Evolutionary conservation across 2,329 filamentous ascomycete genomes (phyloP), one percentile per base, ranked within the genome.

Genomic region (Colletotrichum chrysophilum): DNA sequence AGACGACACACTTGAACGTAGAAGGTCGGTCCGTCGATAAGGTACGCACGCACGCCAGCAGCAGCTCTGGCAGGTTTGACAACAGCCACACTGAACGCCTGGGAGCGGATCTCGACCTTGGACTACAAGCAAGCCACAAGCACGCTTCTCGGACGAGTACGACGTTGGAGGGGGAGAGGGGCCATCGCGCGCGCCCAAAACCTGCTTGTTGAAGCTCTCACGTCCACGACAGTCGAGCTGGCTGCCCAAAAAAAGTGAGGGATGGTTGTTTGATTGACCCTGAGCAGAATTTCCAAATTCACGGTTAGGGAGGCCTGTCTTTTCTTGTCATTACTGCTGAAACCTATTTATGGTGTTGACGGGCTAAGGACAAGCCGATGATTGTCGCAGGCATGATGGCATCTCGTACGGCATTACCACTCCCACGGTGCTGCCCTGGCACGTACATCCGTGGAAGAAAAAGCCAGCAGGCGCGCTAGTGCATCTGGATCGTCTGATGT

Each of bases 401-500:
- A 66, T 66, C 12, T 21, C 38, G 55, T 32, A 21, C 48, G 18
- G 71, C 58, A 38, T 62, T 56, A 48, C 43, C 26, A 48, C 38
- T 48, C 18, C 38, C 38, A 48, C 38, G 38, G 38, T 48, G 38
- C 38, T 48, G 9, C 38, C 38, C 38, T 48, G 38, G 38, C 38
- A 48, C 38, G 38, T 48, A 48, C 38, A 48, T 48, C 38, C 38
- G 38, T 58, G 55, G 21, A 58, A 58, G 55, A 28, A 56, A 26
- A 56, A 58, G 21, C 13, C 55, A 28, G 55, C 55, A 58, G 21
- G 13, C 21, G 38, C 58, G 32, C 48, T 60, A 67, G 28, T 21
- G 58, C 73, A 32, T 69, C 64, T 73, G n/a, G 56, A 60, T 48
- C 73, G 64, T 75, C 73, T 68, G 70, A 73, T 75, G 28, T 68